These are phyloP conservation scores for Crithidia acanthocephali DNA, from an alignment of 208 protist genomes.

Conservation along the genomic window DNA sequence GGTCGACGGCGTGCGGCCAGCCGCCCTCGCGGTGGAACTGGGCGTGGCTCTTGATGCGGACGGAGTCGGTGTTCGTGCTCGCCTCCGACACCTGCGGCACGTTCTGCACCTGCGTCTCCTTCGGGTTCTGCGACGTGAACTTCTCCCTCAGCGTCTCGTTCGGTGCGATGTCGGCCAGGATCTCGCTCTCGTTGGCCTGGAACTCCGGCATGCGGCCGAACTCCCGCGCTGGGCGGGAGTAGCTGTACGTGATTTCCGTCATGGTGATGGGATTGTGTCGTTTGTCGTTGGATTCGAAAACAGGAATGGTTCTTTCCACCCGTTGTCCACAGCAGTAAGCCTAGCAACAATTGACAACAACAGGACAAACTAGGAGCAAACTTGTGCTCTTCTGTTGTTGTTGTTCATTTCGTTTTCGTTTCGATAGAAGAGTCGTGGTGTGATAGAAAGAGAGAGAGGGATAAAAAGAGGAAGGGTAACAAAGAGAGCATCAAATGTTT, in stretches of 20 bases:
- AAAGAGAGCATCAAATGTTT: slow-evolving; percentile 17
- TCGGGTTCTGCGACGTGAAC: slow-evolving; percentile 85
- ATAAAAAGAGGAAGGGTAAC: slow-evolving; percentile 19
- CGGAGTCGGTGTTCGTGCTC: slow-evolving; percentile 95
- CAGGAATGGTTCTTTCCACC: too few relatives aligned
- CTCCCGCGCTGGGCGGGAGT: slow-evolving; percentile 90
- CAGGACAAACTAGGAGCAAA: too few relatives aligned
- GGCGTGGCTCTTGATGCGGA: slow-evolving; percentile 90
- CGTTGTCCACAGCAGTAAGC: too few relatives aligned
- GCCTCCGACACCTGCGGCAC: slow-evolving; percentile 93
- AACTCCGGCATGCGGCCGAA: slow-evolving; percentile 94
- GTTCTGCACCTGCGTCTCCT: slow-evolving; percentile 91
- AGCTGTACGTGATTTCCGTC: slow-evolving; percentile 94
- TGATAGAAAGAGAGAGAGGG: background rate
- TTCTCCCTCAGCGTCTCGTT: slow-evolving; percentile 72
- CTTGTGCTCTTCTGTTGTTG: too few relatives aligned
- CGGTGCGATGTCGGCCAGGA: slow-evolving; percentile 89
- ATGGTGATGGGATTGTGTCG: slow-evolving; percentile 42
- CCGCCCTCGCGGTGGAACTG: slow-evolving; percentile 96
- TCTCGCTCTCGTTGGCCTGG: slow-evolving; percentile 92
- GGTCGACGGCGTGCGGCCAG: slow-evolving; percentile 97
- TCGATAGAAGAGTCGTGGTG: background rate
- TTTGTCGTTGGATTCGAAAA: too few relatives aligned
- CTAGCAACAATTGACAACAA: too few relatives aligned
- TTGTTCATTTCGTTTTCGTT: too few relatives aligned